A percentile compares a stretch with the other conserved stretches of the same genome.
phyloP scores from a whole-genome alignment of 2,329 filamentous ascomycete species.

The Cytospora schulzeri region DNA sequence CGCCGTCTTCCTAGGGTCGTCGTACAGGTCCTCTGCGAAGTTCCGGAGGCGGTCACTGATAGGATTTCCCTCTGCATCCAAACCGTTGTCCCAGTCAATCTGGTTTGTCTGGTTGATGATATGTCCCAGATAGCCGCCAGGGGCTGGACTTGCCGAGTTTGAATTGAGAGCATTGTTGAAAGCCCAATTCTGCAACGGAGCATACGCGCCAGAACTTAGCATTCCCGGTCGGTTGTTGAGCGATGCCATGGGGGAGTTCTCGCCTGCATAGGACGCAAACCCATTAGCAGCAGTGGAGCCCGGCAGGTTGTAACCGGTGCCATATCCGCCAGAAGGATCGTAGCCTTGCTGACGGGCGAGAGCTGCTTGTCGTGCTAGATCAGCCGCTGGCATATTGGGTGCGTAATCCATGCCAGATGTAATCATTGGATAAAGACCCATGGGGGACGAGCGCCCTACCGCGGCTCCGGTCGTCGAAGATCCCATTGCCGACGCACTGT shows the following conservation, averaged over 20 bases:
- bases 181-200: slow-evolving; percentile 12
- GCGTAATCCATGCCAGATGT: slow-evolving; percentile 14
- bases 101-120: slow-evolving; percentile 43
- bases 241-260: not conserved
- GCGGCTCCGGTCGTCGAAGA: not conserved
- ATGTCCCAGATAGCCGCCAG: slow-evolving; percentile 33
- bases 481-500: slow-evolving; percentile 7
- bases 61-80: slow-evolving; percentile 42
- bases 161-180: not conserved
- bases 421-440: slow-evolving; percentile 14
- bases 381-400: slow-evolving; percentile 26
- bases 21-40: slow-evolving; percentile 40
- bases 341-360: slow-evolving; percentile 26
- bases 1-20: slow-evolving; percentile 46
- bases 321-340: slow-evolving; percentile 13
- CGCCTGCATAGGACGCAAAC: slow-evolving; percentile 2
- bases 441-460: not conserved
- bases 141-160: slow-evolving; percentile 21
- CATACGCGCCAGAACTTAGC: slow-evolving; percentile 29
- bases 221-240: slow-evolving; percentile 27
- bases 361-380: slow-evolving; percentile 30
- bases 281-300: slow-evolving; percentile 2
- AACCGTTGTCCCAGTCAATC: slow-evolving; percentile 41
- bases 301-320: not conserved
- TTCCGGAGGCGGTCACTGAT: slow-evolving; percentile 39